Evolutionary conservation across 352 stramenopile species (phyloP).

Genomic region (Globisporangium okanoganense): DNA sequence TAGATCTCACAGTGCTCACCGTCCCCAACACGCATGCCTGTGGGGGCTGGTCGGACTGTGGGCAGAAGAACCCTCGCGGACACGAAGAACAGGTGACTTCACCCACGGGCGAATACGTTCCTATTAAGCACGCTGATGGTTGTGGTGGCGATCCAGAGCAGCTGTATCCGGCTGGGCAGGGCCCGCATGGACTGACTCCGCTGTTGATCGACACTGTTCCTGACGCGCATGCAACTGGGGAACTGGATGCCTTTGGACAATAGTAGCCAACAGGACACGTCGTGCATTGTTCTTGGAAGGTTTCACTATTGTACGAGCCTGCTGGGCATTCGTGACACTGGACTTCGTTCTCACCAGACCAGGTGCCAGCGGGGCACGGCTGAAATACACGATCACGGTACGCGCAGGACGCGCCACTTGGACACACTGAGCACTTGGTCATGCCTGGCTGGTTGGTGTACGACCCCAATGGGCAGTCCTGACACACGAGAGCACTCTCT

Average conservation of each 20-base stretch:
- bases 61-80: slow-evolving; percentile 30
- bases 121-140: slow-evolving; percentile 15
- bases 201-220: slow-evolving; percentile 29
- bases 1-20: slow-evolving; percentile 17
- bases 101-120: slow-evolving; percentile 14
- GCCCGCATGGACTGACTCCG: slow-evolving; percentile 25
- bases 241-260: slow-evolving; percentile 28
- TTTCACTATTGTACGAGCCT: slow-evolving; percentile 31
- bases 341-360: slow-evolving; percentile 26
- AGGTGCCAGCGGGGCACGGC: slow-evolving; percentile 53
- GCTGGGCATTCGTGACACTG: slow-evolving; percentile 45
- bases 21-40: slow-evolving; percentile 14
- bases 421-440: slow-evolving; percentile 33
- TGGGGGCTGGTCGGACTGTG: slow-evolving; percentile 3
- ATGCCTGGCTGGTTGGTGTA: slow-evolving; percentile 35
- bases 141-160: slow-evolving; percentile 13
- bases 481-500: slow-evolving; percentile 20
- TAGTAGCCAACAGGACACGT: slow-evolving; percentile 46
- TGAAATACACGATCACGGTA: slow-evolving; percentile 12
- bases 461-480: slow-evolving; percentile 35
- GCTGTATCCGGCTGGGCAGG: slow-evolving; percentile 52
- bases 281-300: slow-evolving; percentile 26
- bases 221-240: slow-evolving; percentile 26
- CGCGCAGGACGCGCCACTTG: slow-evolving; percentile 30
- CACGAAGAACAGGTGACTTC: slow-evolving; percentile 28